Base-by-base conservation (phyloP, 192 early-diverging fungal species). In the Backusella parvicylindrica region DNA sequence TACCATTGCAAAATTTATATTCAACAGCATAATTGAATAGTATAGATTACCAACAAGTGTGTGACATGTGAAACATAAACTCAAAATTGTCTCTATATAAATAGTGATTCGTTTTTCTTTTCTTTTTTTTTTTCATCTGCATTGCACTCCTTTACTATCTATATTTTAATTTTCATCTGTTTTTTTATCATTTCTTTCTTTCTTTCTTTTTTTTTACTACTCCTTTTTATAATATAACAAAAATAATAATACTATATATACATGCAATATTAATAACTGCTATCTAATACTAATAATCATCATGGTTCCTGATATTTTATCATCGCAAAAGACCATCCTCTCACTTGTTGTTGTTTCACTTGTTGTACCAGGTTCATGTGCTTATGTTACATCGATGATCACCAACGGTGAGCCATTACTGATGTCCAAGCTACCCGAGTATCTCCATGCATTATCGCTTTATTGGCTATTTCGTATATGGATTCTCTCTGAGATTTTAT, bases 401-500 rank as follows among this genome's bases (percentile, higher is more conserved):
- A 60, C 53, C 23, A 60, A 60, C 8, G 53, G 53, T 13, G 53
- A 60, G 23, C 53, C 53, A 60, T 60, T 60, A 60, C 9, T 60
- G 21, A 60, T 60, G 28, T 60, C 53, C 21, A 60, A 60, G 8
- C 53, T 60, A 60, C 53, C 53, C 23, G 23, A 60, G 12, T 60
- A 60, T 28, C 53, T 60, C 9, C 26, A 60, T 28, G 23, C 21
- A 60, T 28, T 60, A 26, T 28, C 53, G 12, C 26, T 60, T 1
- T 60, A 60, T 60, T 28, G 53, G 53, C 9, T 81, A 2, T 50
- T 75, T 66, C 60, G 73, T 33, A 47, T 66, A 26, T 82, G 81
- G 81, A 37, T 79, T 33, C 67, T 68, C 13, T 23, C 73, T 16
- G 81, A 83, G 56, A 56, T 75, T n/a, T 47, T 76, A 15, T 83